Evolutionary conservation across 2,329 filamentous ascomycete genomes (phyloP).

Genomic region (Colletotrichum sublineola): DNA sequence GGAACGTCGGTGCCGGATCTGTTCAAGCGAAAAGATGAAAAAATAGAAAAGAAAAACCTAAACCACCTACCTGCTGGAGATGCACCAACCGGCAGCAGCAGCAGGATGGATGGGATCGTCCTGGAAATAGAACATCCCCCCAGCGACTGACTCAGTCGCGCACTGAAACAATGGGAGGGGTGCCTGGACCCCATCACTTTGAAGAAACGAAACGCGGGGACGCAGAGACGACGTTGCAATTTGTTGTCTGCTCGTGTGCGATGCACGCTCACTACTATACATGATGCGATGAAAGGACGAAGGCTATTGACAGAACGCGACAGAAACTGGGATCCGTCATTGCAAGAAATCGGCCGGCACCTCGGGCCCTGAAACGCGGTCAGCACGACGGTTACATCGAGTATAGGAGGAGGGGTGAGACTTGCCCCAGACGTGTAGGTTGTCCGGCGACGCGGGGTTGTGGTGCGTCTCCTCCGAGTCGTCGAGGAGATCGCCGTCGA

Average conservation of each 20-base stretch:
- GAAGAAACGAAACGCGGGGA: neutral
- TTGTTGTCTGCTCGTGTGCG: neutral
- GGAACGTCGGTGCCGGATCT: too few relatives aligned
- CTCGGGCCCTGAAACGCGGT: conserved; percentile 39
- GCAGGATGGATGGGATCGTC: too few relatives aligned
- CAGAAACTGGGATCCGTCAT: neutral
- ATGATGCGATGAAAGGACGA: neutral
- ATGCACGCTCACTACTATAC: neutral
- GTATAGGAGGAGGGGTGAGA: neutral
- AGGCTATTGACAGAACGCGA: too few relatives aligned
- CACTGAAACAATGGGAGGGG: too few relatives aligned
- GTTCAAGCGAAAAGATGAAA: too few relatives aligned
- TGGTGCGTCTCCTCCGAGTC: conserved; percentile 63
- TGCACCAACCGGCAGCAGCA: too few relatives aligned
- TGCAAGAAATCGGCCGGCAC: conserved; percentile 41
- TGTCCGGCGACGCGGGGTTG: conserved; percentile 56
- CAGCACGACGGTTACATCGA: conserved; percentile 7
- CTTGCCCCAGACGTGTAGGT: conserved; percentile 62
- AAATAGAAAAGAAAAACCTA: too few relatives aligned
- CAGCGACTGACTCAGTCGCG: too few relatives aligned
- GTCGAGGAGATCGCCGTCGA: conserved; percentile 76
- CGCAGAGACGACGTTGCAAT: too few relatives aligned
- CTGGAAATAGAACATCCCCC: too few relatives aligned
- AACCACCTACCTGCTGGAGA: too few relatives aligned
- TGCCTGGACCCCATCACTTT: too few relatives aligned